Base-by-base conservation (phyloP, 805 yeast species). In the Yamadazyma scolyti region DNA sequence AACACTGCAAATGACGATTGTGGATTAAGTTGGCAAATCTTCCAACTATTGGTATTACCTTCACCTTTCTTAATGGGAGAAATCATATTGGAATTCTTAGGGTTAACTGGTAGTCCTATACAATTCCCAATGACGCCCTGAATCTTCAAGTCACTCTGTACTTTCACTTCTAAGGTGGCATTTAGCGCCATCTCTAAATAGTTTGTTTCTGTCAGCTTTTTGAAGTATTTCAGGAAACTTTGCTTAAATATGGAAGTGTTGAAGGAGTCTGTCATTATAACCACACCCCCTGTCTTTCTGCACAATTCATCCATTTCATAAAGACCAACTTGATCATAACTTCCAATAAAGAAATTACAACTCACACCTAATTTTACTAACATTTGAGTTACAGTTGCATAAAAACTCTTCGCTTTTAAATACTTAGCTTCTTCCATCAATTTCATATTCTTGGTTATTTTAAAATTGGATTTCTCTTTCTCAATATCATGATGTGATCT, bases 401-500 rank as follows among this genome's bases (percentile, higher is more conserved):
- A 89, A 52, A 77, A 88, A 3, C 24, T 22, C 24, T 42, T 42
- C 5, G 45, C 45, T 16, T 41, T 34, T 22, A 38, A 32, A 26
- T 29, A 37, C 3, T 32, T 37, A n/a, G 40, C 27, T 23, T 40
- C 42, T 20, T 37, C 42, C 9, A 42, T 42, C 13, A 41, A 27
- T 56, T 85, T 81, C 47, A 73, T 74, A 7, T 96, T 94, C 56
- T 84, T 85, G 51, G 84, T 82, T 65, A 79, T 85, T 56, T 88
- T 95, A 2, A 22, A 17, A 52, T 81, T 81, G 34, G 96, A 95
- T 34, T 51, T 59, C 48, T 90, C 97, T 44, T 88, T 80, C 57
- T 93, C 97, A 44, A 93, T 85, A 56, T 93, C 98, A 51, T 84
- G 86, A 62, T 93, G 99, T 6, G 98, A 93, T 68, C 99, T 79